Base-by-base conservation (phyloP, 441 rosid species). In the Daphne laureola region DNA sequence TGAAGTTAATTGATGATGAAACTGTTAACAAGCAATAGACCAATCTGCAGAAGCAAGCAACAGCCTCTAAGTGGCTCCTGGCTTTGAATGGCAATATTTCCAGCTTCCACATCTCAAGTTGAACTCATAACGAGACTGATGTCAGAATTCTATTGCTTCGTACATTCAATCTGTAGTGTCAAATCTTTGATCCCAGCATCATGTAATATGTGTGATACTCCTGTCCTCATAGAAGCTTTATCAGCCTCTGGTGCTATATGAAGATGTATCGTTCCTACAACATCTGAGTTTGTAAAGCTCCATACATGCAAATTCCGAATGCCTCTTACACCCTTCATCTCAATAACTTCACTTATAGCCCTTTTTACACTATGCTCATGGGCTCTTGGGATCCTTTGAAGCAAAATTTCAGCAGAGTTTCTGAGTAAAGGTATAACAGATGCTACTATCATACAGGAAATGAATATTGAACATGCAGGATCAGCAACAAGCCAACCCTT, bases 401-500 rank as follows among this genome's bases (percentile, higher is more conserved):
- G 86, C 63, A 91, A 61, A 69, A 87, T 60, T 72, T 84, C 93
- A 12, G 98, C 95, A 17, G 96, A 82, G 77, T 91, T 91, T 59
- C 95, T 75, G 26, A 91, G 95, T 40, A 88, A 74, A 1, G 96
- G 93, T 62, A 91, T 79, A 59, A 91, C 98, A 14, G 96, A 91
- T 14, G 86, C 67, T 12, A 91, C 77, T 52, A 91, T 91, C 54
- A 91, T 58, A 62, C 80, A 59, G 7, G 96, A 88, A 49, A 91
- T 91, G 63, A 91, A 91, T 62, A 91, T 91, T 49, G 98, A 91
- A 72, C 91, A 77, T 5, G 96, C 95, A 57, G 96, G 98, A 78
- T 88, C 96, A 18, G 98, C 93, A 65, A 82, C 84, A 64, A 88
- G 84, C 98, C 96, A 91, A 16, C 98, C 96, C 59, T 79, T 91